A percentile compares a stretch with the other conserved stretches of the same genome.
Conservation (phyloP, 306 rosid species). For the Cicer arietinum region DNA sequence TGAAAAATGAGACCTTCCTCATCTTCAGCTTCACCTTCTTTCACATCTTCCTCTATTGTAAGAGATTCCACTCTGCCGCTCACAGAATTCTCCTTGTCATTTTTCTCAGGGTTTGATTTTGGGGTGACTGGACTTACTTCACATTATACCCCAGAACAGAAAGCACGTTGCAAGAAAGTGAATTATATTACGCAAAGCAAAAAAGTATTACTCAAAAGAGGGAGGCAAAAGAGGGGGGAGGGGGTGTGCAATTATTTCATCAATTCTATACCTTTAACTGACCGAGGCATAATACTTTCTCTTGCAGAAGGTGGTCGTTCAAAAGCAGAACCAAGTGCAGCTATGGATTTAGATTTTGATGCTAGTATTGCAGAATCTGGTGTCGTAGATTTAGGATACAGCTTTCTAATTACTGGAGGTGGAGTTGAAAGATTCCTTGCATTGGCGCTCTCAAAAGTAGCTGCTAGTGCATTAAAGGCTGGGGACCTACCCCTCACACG, state of each 20-base stretch:
- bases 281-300: conserved; percentile 75
- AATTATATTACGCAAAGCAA: conserved; percentile 5
- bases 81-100: conserved; percentile 56
- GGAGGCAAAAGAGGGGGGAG: conserved; percentile 29
- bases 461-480: conserved; percentile 92
- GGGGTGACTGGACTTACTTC: conserved; percentile 60
- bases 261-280: conserved; percentile 66
- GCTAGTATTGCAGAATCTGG: conserved; percentile 67
- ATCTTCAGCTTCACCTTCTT: conserved; percentile 89
- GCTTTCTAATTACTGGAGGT: conserved; percentile 82
- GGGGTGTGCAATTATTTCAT: conserved; percentile 30
- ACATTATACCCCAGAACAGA: conserved; percentile 39
- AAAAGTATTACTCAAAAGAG: not conserved
- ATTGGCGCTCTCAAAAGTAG: conserved; percentile 75
- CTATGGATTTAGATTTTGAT: conserved; percentile 73
- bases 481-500: conserved; percentile 99
- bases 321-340: conserved; percentile 68
- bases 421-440: conserved; percentile 94
- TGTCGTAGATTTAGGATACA: conserved; percentile 79
- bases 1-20: conserved; percentile 72
- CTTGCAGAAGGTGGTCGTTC: conserved; percentile 67
- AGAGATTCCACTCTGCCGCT: conserved; percentile 67
- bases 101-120: conserved; percentile 59
- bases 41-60: conserved; percentile 82
- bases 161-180: conserved; percentile 19